These are phyloP conservation scores for Arctium minus DNA, from an alignment of 129 eudicot species.

Conservation along the genomic window DNA sequence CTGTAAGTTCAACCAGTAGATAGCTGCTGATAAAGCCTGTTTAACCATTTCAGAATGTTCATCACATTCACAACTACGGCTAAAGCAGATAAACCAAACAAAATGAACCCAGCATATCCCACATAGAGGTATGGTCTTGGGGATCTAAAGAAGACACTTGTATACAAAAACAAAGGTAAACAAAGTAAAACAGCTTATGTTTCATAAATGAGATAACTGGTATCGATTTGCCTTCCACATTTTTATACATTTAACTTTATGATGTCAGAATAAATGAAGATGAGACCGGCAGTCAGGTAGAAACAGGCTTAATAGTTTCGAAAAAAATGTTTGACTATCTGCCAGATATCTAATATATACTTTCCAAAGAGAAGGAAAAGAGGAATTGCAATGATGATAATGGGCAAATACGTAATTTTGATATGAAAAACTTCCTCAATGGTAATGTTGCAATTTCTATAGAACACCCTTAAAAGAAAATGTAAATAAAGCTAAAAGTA, in stretches of 20 bases:
- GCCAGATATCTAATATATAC: not conserved
- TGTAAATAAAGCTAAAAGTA: not conserved
- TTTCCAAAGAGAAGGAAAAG: not conserved
- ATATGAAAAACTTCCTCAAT: not conserved
- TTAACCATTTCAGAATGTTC: constrained; percentile 62
- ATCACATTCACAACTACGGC: constrained; percentile 58
- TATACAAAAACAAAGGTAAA: constrained; percentile 3
- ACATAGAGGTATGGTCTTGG: not conserved
- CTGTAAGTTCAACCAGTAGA: constrained; percentile 99
- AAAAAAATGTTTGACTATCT: not conserved
- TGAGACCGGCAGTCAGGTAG: not conserved
- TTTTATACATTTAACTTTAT: not conserved
- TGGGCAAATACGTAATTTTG: not conserved
- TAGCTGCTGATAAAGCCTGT: constrained; percentile 99
- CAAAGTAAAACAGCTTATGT: not conserved
- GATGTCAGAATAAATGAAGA: not conserved
- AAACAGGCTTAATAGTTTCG: not conserved
- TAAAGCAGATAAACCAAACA: not conserved
- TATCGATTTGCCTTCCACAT: not conserved
- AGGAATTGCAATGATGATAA: not conserved
- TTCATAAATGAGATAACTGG: not conserved
- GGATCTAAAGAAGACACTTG: not conserved
- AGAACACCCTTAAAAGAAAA: not conserved
- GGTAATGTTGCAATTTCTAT: not conserved
- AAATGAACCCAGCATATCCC: not conserved